Percentiles rank a stretch among this genome's conserved stretches.
Conservation (phyloP, 306 rosid species). For the Corylus heterophylla region DNA sequence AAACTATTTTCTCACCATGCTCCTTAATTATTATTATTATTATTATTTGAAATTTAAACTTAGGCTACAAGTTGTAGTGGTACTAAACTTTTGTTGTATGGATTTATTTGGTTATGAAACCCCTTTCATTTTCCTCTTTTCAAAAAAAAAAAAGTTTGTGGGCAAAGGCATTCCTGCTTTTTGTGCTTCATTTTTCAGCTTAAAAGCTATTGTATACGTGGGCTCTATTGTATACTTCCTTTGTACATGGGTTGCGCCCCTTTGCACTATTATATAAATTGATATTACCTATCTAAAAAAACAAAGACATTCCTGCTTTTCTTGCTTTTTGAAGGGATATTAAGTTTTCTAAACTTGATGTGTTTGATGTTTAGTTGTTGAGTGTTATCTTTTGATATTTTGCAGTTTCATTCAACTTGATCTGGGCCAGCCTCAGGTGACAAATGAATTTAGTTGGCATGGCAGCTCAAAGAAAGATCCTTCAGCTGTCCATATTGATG, state of each 20-base stretch:
- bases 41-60: neutral
- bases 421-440: constrained; percentile 74
- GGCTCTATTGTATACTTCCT: no score
- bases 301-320: neutral
- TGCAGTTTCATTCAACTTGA: constrained; percentile 98
- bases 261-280: no score
- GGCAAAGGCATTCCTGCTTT: neutral
- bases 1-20: neutral
- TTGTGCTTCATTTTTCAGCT: no score
- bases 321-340: constrained; percentile 9
- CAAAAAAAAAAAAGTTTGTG: neutral
- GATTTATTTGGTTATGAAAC: neutral
- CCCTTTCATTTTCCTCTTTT: neutral
- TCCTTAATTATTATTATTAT: neutral
- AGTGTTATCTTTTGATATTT: constrained; percentile 7
- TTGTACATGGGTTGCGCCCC: no score
- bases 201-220: no score
- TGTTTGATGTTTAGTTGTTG: neutral
- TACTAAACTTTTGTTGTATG: neutral
- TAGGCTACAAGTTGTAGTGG: neutral
- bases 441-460: constrained; percentile 90
- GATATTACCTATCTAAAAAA: no score
- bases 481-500: constrained; percentile 87
- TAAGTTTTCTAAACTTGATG: constrained; percentile 1
- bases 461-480: constrained; percentile 82